Conservation (phyloP, 371 early-diverging fungal species). For the Mucor circinelloides region DNA sequence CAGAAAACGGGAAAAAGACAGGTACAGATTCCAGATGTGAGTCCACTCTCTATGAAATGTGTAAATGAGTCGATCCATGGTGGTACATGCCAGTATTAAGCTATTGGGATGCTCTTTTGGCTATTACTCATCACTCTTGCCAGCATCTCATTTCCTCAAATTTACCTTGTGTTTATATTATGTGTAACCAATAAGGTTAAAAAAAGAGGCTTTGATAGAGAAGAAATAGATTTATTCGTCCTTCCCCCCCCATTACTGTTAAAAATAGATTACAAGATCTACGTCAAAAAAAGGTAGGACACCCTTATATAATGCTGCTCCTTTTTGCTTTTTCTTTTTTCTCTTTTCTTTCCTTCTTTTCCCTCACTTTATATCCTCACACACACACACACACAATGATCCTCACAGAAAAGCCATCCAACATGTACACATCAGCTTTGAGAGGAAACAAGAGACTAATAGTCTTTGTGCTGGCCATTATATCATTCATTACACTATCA, state of each 20-base stretch:
- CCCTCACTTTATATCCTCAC: not conserved
- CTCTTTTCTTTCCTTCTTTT: not conserved
- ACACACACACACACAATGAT: conserved; percentile 9
- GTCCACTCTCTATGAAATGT: not conserved
- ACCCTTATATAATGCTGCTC: not conserved
- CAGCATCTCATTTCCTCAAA: not conserved
- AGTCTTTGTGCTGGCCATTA: conserved; percentile 27
- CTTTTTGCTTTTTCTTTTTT: not conserved
- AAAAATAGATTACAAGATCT: conserved; percentile 8
- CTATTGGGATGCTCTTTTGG: not conserved
- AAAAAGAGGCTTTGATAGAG: not conserved
- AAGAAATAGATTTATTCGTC: not conserved
- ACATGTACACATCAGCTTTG: conserved; percentile 26
- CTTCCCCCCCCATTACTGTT: not conserved
- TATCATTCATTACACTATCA: conserved; percentile 35
- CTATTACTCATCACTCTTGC: not conserved
- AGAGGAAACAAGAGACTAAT: conserved; percentile 39
- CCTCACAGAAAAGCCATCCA: conserved; percentile 31
- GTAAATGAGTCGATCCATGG: not conserved
- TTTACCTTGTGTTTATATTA: not conserved
- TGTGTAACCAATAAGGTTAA: not conserved
- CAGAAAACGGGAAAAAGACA: not conserved
- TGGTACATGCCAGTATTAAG: not conserved
- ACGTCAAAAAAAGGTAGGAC: conserved; percentile 1
- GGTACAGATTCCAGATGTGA: not conserved